A percentile compares a stretch with the other conserved stretches of the same genome.
These are phyloP conservation scores for Saxophila tyrrhenica DNA, from an alignment of 495 filamentous ascomycete genomes.

Conservation along the genomic window DNA sequence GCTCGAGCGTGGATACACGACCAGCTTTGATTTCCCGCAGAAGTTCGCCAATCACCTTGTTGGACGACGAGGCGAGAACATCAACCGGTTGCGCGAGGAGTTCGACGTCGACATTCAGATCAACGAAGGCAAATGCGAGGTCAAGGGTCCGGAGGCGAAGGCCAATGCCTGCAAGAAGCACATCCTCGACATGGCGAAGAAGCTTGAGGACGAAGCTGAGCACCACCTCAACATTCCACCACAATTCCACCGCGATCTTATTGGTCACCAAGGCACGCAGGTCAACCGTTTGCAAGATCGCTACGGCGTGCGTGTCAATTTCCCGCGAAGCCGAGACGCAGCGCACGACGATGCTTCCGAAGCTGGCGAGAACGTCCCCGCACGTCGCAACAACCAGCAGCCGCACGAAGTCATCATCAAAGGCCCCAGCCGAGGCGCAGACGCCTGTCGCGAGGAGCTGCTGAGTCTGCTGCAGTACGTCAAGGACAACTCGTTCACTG, in stretches of 20 bases:
- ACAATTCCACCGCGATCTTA: conserved; percentile 70
- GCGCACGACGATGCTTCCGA: conserved; percentile 57
- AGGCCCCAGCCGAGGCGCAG: conserved; percentile 81
- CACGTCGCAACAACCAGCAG: conserved; percentile 59
- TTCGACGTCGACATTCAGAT: conserved; percentile 97
- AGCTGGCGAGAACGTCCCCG: conserved; percentile 57
- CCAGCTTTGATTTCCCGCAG: conserved; percentile 82
- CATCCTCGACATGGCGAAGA: conserved; percentile 62
- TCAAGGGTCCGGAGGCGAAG: conserved; percentile 65
- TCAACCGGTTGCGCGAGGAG: conserved; percentile 88
- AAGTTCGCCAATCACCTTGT: conserved; percentile 91
- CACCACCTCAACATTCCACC: conserved; percentile 78
- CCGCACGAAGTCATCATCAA: conserved; percentile 84
- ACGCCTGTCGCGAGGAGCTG: conserved; percentile 82
- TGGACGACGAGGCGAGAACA: conserved; percentile 82
- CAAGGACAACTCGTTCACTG: conserved; percentile 67
- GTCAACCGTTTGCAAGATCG: conserved; percentile 64
- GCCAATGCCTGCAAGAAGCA: conserved; percentile 70
- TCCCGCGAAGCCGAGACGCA: conserved; percentile 58
- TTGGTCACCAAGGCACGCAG: conserved; percentile 52
- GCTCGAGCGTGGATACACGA: conserved; percentile 72
- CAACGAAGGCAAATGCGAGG: conserved; percentile 55
- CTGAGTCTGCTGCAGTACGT: conserved; percentile 75
- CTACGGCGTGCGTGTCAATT: conserved; percentile 88
- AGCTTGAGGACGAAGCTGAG: conserved; percentile 77